Conservation (phyloP, 495 filamentous ascomycete species). For the Penicillium mononematosum region DNA sequence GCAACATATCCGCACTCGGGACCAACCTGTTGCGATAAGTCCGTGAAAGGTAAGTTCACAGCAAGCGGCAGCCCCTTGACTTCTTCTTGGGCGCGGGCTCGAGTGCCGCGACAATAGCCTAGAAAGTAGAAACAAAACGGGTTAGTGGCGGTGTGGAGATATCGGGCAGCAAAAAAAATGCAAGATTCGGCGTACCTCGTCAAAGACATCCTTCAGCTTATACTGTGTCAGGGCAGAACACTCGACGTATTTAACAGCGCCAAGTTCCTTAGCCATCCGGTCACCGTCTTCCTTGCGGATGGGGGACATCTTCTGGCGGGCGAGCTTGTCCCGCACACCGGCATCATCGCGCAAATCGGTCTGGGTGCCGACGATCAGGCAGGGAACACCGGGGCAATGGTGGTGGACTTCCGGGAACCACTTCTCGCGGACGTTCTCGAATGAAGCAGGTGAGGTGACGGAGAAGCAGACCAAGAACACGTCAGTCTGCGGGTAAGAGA, state of each 20-base stretch:
- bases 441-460: constrained; percentile 96
- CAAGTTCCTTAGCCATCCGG: constrained; percentile 91
- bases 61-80: constrained; percentile 43
- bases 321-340: constrained; percentile 84
- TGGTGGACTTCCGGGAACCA: constrained; percentile 99
- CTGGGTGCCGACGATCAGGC: constrained; percentile 96
- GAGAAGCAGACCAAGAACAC: constrained; percentile 99
- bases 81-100: constrained; percentile 80
- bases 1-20: constrained; percentile 9
- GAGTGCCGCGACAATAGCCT: constrained; percentile 89
- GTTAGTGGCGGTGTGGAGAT: constrained; percentile 15
- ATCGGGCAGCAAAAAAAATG: constrained; percentile 4
- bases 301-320: constrained; percentile 92
- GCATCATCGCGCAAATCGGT: constrained; percentile 92
- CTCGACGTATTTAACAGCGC: constrained; percentile 97
- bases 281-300: constrained; percentile 92
- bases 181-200: constrained; percentile 67
- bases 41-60: constrained; percentile 30
- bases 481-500: constrained; percentile 98
- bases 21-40: constrained; percentile 27
- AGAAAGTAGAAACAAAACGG: constrained; percentile 17
- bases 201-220: constrained; percentile 98
- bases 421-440: constrained; percentile 98
- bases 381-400: constrained; percentile 96
- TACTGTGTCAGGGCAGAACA: constrained; percentile 97